These are phyloP conservation scores for Cryptococcus sp. DNA, from an alignment of 1,284 basidiomycete genomes.

Conservation along the genomic window DNA sequence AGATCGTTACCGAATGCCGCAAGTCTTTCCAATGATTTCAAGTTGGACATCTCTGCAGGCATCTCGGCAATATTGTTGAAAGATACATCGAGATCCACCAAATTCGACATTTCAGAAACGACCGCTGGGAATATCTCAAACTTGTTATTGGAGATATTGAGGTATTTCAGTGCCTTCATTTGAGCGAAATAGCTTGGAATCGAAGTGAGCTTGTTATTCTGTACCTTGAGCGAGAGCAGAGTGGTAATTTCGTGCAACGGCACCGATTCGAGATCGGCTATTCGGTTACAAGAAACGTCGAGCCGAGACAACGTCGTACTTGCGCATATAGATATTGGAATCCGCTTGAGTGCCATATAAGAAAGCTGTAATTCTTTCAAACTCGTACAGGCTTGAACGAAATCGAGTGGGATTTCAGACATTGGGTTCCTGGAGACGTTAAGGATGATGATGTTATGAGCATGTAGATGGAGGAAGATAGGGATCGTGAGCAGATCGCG, in stretches of 20 bases:
- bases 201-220: conserved; percentile 88
- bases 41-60: conserved; percentile 71
- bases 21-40: conserved; percentile 69
- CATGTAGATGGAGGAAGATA: conserved; percentile 79
- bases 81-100: conserved; percentile 86
- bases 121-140: conserved; percentile 75
- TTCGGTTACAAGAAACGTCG: conserved; percentile 89
- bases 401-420: conserved; percentile 93
- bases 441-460: conserved; percentile 78
- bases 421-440: conserved; percentile 93
- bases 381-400: conserved; percentile 81
- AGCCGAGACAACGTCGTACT: conserved; percentile 72
- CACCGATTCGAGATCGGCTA: conserved; percentile 82
- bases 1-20: conserved; percentile 86
- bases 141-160: conserved; percentile 98
- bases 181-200: conserved; percentile 81
- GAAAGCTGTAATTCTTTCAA: conserved; percentile 82
- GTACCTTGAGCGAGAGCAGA: conserved; percentile 69
- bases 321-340: conserved; percentile 78
- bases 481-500: conserved; percentile 85
- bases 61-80: conserved; percentile 86
- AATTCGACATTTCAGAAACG: conserved; percentile 66
- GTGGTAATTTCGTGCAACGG: conserved; percentile 71
- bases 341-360: conserved; percentile 92
- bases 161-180: conserved; percentile 64